These are phyloP conservation scores for Ophiosphaerella korrae DNA, from an alignment of 2,329 filamentous ascomycete species.

Conservation along the genomic window DNA sequence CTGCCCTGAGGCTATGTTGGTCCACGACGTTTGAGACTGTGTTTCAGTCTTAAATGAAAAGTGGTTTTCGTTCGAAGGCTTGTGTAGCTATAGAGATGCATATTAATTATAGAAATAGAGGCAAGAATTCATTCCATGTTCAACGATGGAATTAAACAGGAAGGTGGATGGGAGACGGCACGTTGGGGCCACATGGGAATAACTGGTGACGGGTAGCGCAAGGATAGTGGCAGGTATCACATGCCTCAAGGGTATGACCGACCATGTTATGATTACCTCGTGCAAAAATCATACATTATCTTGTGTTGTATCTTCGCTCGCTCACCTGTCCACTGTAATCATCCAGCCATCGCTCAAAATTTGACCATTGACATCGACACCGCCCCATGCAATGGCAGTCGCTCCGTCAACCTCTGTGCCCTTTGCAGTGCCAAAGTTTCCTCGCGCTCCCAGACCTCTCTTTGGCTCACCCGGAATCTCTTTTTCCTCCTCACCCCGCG, in stretches of 20 bases:
- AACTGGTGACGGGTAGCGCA: background rate
- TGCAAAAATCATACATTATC: too few species aligned
- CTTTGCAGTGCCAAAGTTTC: conserved; percentile 45
- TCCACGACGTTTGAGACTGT: too few species aligned
- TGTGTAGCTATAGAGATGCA: too few species aligned
- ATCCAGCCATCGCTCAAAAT: conserved; percentile 50
- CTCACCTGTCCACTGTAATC: conserved; percentile 47
- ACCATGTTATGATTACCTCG: too few species aligned
- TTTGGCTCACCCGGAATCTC: conserved; percentile 44
- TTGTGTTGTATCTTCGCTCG: background rate
- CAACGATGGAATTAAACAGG: too few species aligned
- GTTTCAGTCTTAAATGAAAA: too few species aligned
- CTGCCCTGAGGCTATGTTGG: background rate
- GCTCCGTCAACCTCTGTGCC: conserved; percentile 54
- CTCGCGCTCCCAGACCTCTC: conserved; percentile 49
- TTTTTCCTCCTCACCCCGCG: conserved; percentile 52
- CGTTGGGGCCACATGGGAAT: too few species aligned
- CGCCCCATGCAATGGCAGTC: conserved; percentile 61
- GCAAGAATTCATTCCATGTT: too few species aligned
- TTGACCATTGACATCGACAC: conserved; percentile 51
- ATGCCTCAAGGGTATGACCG: too few species aligned
- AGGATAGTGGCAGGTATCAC: background rate
- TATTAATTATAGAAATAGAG: too few species aligned
- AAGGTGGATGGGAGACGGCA: too few species aligned
- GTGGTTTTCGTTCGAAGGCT: too few species aligned